Evolutionary conservation across 2,329 filamentous ascomycete species (phyloP).

Genomic region (Stromatinia cepivora): DNA sequence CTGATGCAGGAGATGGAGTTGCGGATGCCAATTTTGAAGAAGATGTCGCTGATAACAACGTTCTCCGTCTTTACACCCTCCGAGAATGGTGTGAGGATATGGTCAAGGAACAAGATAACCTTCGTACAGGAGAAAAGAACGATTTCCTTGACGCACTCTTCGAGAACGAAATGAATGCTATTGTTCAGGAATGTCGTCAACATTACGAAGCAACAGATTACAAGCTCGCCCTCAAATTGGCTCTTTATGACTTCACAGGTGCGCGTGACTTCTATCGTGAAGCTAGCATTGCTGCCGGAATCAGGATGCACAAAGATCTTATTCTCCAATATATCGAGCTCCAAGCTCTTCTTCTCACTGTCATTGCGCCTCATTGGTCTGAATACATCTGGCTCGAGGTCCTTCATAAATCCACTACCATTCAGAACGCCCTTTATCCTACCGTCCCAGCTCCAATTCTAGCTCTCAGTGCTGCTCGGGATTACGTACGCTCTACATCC

Average conservation of each 20-base stretch:
- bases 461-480: constrained; percentile 71
- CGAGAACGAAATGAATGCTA: constrained; percentile 84
- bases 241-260: constrained; percentile 86
- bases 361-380: constrained; percentile 89
- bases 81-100: constrained; percentile 93
- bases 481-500: constrained; percentile 73
- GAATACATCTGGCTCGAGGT: constrained; percentile 95
- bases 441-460: constrained; percentile 64
- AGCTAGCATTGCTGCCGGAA: constrained; percentile 70
- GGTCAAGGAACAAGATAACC: constrained; percentile 65
- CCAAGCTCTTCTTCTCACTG: constrained; percentile 78
- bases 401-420: constrained; percentile 70
- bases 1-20: constrained; percentile 91
- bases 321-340: constrained; percentile 80
- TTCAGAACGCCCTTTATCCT: constrained; percentile 80
- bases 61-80: constrained; percentile 77
- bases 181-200: constrained; percentile 75
- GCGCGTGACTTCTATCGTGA: constrained; percentile 91
- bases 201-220: constrained; percentile 81
- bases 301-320: constrained; percentile 84
- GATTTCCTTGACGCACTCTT: constrained; percentile 87
- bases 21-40: constrained; percentile 98
- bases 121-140: constrained; percentile 74
- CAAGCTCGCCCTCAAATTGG: constrained; percentile 82
- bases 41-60: constrained; percentile 86